phyloP scores from a whole-genome alignment of 176 grass and related monocot genomes.

The Musa beccarii region DNA sequence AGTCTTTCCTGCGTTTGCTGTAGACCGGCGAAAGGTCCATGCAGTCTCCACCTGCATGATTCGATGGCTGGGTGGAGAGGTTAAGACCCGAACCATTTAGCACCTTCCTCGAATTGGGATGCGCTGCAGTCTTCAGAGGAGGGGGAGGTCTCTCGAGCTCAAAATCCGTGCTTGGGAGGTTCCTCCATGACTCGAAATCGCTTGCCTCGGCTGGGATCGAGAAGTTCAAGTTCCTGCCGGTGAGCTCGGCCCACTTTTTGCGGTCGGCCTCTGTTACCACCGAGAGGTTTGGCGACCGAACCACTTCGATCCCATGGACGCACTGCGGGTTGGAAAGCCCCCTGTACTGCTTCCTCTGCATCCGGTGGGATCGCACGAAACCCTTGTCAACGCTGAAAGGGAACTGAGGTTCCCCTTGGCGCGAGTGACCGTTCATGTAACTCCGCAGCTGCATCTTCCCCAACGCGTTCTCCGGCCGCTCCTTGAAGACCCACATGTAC shows the following conservation, averaged over 20 bases:
- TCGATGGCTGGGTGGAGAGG: neutral
- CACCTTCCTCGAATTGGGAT: neutral
- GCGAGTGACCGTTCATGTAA: slow-evolving; percentile 5
- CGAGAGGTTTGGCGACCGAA: neutral
- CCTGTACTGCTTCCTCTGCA: slow-evolving; percentile 14
- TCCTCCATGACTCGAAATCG: slow-evolving; percentile 11
- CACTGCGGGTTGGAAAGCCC: slow-evolving; percentile 6
- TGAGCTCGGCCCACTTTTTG: slow-evolving; percentile 1
- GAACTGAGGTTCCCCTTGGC: slow-evolving; percentile 4
- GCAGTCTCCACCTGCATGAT: slow-evolving; percentile 1
- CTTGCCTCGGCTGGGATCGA: neutral
- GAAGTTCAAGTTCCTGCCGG: neutral
- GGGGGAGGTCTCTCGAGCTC: slow-evolving; percentile 7
- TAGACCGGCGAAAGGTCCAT: slow-evolving; percentile 1
- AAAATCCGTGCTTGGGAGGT: slow-evolving; percentile 10
- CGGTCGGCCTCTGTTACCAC: neutral
- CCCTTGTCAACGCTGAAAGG: slow-evolving; percentile 6
- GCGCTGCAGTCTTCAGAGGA: neutral
- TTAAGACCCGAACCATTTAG: slow-evolving; percentile 5
- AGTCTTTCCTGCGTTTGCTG: neutral
- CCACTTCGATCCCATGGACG: slow-evolving; percentile 9
- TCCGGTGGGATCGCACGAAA: slow-evolving; percentile 4
- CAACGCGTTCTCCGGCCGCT: slow-evolving; percentile 3
- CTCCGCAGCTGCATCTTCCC: slow-evolving; percentile 14
- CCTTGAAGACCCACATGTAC: slow-evolving; percentile 18